Percentiles rank a stretch among this genome's conserved stretches.
These are phyloP conservation scores for Alternaria panax DNA, from an alignment of 2,329 filamentous ascomycete genomes.

Conservation along the genomic window DNA sequence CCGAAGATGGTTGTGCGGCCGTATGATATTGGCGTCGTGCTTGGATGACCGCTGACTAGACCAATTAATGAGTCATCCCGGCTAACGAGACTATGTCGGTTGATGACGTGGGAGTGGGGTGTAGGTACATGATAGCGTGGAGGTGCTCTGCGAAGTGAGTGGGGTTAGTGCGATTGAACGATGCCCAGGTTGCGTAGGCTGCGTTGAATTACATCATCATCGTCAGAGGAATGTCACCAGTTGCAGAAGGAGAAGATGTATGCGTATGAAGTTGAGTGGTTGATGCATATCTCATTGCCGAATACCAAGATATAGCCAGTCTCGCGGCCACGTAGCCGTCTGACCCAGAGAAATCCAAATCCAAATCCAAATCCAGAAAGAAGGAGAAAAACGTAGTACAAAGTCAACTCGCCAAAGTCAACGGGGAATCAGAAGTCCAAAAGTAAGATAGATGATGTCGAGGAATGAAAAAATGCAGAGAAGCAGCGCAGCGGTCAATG, in stretches of 20 bases:
- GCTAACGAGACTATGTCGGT: slow-evolving; percentile 23
- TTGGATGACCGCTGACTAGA: background rate
- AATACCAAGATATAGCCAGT: background rate
- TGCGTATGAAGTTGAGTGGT: background rate
- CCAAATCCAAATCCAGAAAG: background rate
- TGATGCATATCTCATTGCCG: background rate
- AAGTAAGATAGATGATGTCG: background rate
- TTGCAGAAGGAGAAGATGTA: background rate
- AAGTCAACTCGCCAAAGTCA: background rate
- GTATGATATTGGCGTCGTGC: background rate
- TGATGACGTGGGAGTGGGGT: slow-evolving; percentile 13
- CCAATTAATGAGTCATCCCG: background rate
- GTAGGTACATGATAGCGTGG: background rate
- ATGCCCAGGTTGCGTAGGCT: background rate
- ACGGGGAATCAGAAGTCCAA: background rate
- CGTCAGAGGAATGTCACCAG: background rate
- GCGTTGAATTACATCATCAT: background rate
- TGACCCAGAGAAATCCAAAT: background rate
- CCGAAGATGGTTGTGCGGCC: background rate
- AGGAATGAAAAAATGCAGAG: background rate
- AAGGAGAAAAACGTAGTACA: background rate
- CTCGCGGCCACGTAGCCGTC: background rate
- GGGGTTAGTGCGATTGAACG: background rate
- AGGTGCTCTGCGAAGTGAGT: background rate
- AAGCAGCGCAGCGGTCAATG: background rate